These are phyloP conservation scores for Cornus florida DNA, from an alignment of 148 eudicot species.

Conservation along the genomic window DNA sequence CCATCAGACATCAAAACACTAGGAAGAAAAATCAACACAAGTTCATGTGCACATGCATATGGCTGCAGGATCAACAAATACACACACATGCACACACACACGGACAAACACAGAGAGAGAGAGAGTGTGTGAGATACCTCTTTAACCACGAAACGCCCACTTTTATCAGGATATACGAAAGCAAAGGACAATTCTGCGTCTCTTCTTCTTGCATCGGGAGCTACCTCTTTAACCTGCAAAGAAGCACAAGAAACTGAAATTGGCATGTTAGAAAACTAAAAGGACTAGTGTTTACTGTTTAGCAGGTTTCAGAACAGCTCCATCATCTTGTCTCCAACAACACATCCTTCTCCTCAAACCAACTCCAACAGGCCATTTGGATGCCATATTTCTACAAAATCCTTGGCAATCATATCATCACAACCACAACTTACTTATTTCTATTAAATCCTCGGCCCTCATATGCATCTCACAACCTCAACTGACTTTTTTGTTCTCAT, in stretches of 20 bases:
- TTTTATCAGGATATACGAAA: constrained; percentile 68
- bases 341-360: too few species aligned
- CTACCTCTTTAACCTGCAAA: constrained; percentile 76
- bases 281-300: background rate
- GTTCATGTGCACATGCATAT: too few species aligned
- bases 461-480: too few species aligned
- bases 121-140: constrained; percentile 34
- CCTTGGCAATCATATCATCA: too few species aligned
- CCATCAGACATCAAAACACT: background rate
- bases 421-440: too few species aligned
- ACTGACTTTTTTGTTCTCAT: too few species aligned
- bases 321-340: too few species aligned
- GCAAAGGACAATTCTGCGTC: constrained; percentile 74
- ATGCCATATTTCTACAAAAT: too few species aligned
- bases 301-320: background rate
- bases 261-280: background rate
- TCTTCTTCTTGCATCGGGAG: constrained; percentile 70
- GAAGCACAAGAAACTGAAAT: background rate
- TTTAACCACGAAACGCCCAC: constrained; percentile 59
- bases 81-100: background rate
- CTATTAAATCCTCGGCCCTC: too few species aligned
- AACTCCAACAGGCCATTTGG: background rate
- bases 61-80: too few species aligned
- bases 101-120: background rate
- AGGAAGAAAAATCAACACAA: too few species aligned